Conservation (phyloP, 306 rosid genomes). For the Dalbergia cochinchinensis region DNA sequence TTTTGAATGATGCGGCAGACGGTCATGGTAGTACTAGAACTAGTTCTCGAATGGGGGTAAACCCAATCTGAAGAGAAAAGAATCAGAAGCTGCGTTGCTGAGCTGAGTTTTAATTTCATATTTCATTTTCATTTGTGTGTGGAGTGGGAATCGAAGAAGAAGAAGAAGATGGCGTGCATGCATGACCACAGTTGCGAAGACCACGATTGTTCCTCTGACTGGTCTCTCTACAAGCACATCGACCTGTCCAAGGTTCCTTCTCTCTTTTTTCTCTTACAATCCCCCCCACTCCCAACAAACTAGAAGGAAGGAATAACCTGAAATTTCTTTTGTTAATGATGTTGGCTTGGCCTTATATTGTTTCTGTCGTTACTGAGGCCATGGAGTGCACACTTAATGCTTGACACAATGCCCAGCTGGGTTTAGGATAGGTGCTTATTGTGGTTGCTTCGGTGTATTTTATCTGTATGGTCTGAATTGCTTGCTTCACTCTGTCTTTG, state of each 20-base stretch:
- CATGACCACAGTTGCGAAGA: conserved; percentile 97
- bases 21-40: neutral
- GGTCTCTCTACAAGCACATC: conserved; percentile 91
- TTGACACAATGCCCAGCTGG: neutral
- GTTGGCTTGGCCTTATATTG: neutral
- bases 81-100: neutral
- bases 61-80: neutral
- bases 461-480: neutral
- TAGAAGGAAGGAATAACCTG: neutral
- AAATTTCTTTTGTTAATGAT: neutral
- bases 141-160: neutral
- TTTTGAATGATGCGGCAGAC: neutral
- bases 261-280: neutral
- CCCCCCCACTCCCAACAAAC: neutral
- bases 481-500: neutral
- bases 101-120: neutral
- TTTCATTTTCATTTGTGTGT: neutral
- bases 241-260: conserved; percentile 80
- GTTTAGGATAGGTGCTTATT: neutral
- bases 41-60: neutral
- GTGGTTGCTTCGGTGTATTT: neutral
- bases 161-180: conserved; percentile 80
- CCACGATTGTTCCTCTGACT: conserved; percentile 88
- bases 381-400: neutral
- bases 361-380: neutral